phyloP scores from a whole-genome alignment of 2,329 filamentous ascomycete genomes.

The Botrytis squamosa region DNA sequence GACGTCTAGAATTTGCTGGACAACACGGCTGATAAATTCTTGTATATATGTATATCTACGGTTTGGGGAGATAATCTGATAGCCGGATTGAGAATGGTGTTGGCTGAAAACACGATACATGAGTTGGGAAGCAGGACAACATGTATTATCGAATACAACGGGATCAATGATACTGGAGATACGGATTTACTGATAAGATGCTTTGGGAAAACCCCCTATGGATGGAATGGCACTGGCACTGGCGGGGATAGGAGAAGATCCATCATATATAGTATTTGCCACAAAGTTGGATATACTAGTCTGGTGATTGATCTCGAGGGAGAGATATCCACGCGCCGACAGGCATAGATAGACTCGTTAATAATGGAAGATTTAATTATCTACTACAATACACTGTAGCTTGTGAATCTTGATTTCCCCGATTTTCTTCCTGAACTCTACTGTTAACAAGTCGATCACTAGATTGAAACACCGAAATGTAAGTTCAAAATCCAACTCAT shows the following conservation, averaged over 20 bases:
- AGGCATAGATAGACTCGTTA: not conserved
- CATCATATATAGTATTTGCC: not conserved
- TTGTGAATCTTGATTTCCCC: not conserved
- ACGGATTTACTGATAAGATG: not conserved
- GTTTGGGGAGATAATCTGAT: not conserved
- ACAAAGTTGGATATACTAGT: not conserved
- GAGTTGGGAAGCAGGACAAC: not conserved
- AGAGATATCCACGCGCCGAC: not conserved
- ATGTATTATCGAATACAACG: slow-evolving; percentile 1
- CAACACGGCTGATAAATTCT: not conserved
- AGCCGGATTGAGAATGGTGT: not conserved
- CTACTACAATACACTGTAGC: not conserved
- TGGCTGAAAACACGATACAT: not conserved
- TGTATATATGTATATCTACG: slow-evolving; percentile 2
- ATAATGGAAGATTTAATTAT: not conserved
- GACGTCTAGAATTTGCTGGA: not conserved
- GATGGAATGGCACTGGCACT: not conserved
- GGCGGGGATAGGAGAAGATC: not conserved
- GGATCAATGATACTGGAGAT: not conserved
- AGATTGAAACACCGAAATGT: not conserved
- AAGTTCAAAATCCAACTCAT: not conserved
- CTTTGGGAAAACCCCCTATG: not conserved
- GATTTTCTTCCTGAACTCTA: not conserved
- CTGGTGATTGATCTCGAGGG: not conserved
- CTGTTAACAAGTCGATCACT: not conserved